Evolutionary conservation across 805 yeast species (phyloP).

Genomic region (Candida peoriensis): DNA sequence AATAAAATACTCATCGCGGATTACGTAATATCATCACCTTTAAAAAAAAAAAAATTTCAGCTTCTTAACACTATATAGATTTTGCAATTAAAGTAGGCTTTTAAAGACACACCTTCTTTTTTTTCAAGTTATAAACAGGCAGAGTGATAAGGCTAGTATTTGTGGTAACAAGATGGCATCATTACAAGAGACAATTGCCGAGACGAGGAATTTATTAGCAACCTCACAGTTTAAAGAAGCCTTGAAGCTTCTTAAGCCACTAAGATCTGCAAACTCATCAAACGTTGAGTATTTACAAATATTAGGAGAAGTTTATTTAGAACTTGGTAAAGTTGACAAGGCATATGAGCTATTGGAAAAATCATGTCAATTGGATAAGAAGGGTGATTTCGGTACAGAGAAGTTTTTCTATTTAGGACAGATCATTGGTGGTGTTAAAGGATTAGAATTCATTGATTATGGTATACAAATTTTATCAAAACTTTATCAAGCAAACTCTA

Average conservation of each 20-base stretch:
- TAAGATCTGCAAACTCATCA: slow-evolving; percentile 28
- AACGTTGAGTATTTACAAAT: slow-evolving; percentile 45
- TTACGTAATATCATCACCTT: too few species aligned
- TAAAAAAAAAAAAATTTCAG: neutral
- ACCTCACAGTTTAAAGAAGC: slow-evolving; percentile 25
- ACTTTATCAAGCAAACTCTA: slow-evolving; percentile 27
- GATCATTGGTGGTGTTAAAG: slow-evolving; percentile 77
- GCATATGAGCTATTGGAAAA: slow-evolving; percentile 60
- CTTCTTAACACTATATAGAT: slow-evolving; percentile 1
- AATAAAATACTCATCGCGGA: too few species aligned
- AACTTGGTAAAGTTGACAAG: slow-evolving; percentile 70
- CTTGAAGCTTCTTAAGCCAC: slow-evolving; percentile 29
- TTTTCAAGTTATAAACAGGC: too few species aligned
- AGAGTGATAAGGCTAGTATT: too few species aligned
- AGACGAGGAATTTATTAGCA: slow-evolving; percentile 11
- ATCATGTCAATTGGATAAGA: slow-evolving; percentile 66
- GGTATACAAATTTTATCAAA: slow-evolving; percentile 55
- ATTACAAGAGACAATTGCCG: slow-evolving; percentile 5
- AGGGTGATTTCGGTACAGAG: slow-evolving; percentile 63
- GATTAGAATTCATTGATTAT: slow-evolving; percentile 52
- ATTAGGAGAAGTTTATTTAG: slow-evolving; percentile 75
- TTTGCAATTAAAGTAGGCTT: too few species aligned
- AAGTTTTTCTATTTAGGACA: slow-evolving; percentile 91
- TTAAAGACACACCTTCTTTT: too few species aligned
- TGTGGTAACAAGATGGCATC: neutral